These are phyloP conservation scores for Dendrobium catenatum DNA, from an alignment of 106 monocot genomes.

Conservation along the genomic window DNA sequence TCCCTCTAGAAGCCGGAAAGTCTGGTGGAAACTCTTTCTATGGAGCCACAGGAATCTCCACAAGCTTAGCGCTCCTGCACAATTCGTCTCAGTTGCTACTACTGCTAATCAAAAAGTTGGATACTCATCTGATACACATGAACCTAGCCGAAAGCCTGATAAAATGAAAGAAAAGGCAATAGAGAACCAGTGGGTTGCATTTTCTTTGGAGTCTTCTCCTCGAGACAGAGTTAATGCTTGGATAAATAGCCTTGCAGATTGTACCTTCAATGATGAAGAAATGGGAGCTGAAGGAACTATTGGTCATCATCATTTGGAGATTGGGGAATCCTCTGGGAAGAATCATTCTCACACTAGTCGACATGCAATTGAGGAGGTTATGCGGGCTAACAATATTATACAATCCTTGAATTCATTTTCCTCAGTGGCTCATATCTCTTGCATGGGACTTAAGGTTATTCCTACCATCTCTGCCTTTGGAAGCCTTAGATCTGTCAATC, in stretches of 20 bases:
- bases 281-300: background rate
- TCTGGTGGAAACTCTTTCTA: slow-evolving; percentile 96
- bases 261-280: slow-evolving; percentile 10
- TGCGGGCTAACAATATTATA: slow-evolving; percentile 50
- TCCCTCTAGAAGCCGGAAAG: slow-evolving; percentile 79
- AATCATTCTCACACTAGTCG: slow-evolving; percentile 12
- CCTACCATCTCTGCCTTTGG: slow-evolving; percentile 59
- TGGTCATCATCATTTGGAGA: slow-evolving; percentile 12
- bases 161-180: slow-evolving; percentile 17
- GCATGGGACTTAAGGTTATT: slow-evolving; percentile 62
- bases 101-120: slow-evolving; percentile 38
- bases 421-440: slow-evolving; percentile 49
- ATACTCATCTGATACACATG: slow-evolving; percentile 74
- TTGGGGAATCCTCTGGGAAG: slow-evolving; percentile 43
- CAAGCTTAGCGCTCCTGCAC: slow-evolving; percentile 17
- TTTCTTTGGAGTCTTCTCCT: slow-evolving; percentile 50
- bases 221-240: slow-evolving; percentile 67
- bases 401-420: slow-evolving; percentile 63
- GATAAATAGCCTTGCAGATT: slow-evolving; percentile 55
- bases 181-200: slow-evolving; percentile 74
- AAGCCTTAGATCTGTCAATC: slow-evolving; percentile 59
- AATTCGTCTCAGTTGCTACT: background rate
- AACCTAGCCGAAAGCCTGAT: slow-evolving; percentile 15
- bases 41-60: slow-evolving; percentile 93
- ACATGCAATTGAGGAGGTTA: slow-evolving; percentile 33